Evolutionary conservation across 768 basidiomycete genomes (phyloP), one percentile per base, ranked within the genome.

Genomic region (Collybiopsis luxurians): DNA sequence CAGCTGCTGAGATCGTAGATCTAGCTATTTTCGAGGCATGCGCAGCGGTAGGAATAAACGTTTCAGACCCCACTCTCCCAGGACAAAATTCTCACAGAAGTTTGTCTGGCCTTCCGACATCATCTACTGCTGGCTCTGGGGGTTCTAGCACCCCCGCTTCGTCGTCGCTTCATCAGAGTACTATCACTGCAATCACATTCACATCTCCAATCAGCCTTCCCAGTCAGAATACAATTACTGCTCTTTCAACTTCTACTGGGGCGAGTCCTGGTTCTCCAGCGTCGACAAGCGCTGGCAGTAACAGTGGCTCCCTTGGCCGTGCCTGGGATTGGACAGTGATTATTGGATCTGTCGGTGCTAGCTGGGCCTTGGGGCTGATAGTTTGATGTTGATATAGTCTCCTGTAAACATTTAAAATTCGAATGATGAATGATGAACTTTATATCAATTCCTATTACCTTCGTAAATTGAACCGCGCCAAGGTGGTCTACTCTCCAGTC

Each of bases 31-130:
- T n/a, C n/a, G n/a, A n/a, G n/a, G n/a, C n/a, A n/a, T 55, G 54
- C 19, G 54, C 43, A 15, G 21, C 27, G 17, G 46, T 11, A 46
- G 54, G 54, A 3, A 19, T 55, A 7, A 55, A 55, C 54, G 26
- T 55, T 24, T 26, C 54, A 12, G 46, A 55, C 27, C 26, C 43
- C 44, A 55, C 54, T 17, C 23, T 55, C 13, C 54, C 54, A 11
- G 54, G 46, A 15, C 54, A 55, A n/a, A 55, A 47, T 34, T 17
- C 54, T 13, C 31, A 26, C 21, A 40, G 52, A 39, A 53, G 34
- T 19, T 15, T 53, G 19, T 42, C 52, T 21, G n/a, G 42, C 17
- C 23, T 44, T 19, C 17, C 19, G 30, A 21, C 38, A 6, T 24
- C 36, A 6, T 39, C 50, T 15, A 24, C 24, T 40, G 9, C 39